phyloP scores from a whole-genome alignment of 331 rosid species.

The Ulmus americana region DNA sequence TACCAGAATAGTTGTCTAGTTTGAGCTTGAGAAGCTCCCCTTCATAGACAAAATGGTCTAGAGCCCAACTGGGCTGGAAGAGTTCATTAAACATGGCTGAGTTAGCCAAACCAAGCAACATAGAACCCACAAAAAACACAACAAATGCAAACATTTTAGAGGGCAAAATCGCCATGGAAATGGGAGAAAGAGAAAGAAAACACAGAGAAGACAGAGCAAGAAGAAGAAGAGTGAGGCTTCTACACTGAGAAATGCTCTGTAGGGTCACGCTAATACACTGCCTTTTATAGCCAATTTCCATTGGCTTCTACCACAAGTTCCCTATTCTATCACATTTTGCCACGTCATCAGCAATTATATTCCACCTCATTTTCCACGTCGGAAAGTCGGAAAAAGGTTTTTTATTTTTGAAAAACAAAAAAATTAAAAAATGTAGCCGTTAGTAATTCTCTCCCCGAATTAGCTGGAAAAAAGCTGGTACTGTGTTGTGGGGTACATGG shows the following conservation, averaged over 20 bases:
- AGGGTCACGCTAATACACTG: conserved; percentile 10
- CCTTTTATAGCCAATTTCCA: conserved; percentile 37
- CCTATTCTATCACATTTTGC: background rate
- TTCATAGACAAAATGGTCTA: conserved; percentile 63
- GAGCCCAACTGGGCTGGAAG: conserved; percentile 81
- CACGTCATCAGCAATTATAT: conserved; percentile 24
- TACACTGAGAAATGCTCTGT: conserved; percentile 26
- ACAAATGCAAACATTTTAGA: conserved; percentile 21
- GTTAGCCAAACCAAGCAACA: conserved; percentile 35
- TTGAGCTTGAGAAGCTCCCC: conserved; percentile 73
- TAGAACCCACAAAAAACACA: conserved; percentile 30
- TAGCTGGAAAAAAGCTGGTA: conserved; percentile 60
- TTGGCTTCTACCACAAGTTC: conserved; percentile 46
- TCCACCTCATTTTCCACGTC: conserved; percentile 32
- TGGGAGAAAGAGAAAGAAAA: background rate
- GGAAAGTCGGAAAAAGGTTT: background rate
- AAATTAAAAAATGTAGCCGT: conserved; percentile 51
- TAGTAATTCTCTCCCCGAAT: conserved; percentile 22
- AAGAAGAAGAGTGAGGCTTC: conserved; percentile 13
- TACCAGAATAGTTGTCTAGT: conserved; percentile 80
- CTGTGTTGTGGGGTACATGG: background rate
- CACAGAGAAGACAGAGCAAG: background rate
- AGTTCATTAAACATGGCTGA: conserved; percentile 72
- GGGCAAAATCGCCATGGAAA: conserved; percentile 25
- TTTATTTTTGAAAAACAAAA: background rate